These are phyloP conservation scores for Beauveria australis DNA, from an alignment of 2,329 filamentous ascomycete genomes.

Conservation along the genomic window DNA sequence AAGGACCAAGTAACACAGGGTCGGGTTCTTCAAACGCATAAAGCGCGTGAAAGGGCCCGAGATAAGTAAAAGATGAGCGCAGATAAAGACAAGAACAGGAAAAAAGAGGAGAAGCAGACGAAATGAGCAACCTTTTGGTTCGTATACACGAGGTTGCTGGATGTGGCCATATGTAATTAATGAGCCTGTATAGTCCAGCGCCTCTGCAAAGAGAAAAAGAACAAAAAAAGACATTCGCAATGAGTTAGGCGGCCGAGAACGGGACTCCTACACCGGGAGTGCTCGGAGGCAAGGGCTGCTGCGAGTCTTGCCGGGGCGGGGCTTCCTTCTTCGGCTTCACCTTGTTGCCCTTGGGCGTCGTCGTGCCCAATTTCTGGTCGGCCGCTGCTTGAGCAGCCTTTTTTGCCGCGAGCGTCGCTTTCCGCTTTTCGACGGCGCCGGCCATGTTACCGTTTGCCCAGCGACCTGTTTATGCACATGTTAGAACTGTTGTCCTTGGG, in stretches of 20 bases:
- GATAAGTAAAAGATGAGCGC: neutral
- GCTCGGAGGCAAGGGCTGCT: constrained; percentile 3
- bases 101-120: neutral
- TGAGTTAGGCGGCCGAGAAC: neutral
- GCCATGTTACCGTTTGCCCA: constrained; percentile 56
- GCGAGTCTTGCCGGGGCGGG: constrained; percentile 17
- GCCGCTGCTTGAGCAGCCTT: constrained; percentile 40
- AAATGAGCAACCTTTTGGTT: neutral
- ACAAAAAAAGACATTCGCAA: neutral
- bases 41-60: neutral
- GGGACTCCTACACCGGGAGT: constrained; percentile 3
- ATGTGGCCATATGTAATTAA: neutral
- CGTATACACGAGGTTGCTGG: constrained; percentile 1
- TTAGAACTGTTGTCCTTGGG: neutral
- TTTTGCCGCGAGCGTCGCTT: constrained; percentile 51
- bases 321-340: constrained; percentile 28
- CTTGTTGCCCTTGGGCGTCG: constrained; percentile 30
- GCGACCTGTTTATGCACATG: constrained; percentile 31
- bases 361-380: constrained; percentile 27
- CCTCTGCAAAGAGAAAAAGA: neutral
- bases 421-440: constrained; percentile 51
- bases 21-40: neutral
- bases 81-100: neutral
- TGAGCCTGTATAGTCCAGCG: neutral
- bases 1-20: neutral